Base-by-base conservation (phyloP, 148 eudicot species). In the Persicaria maculosa region DNA sequence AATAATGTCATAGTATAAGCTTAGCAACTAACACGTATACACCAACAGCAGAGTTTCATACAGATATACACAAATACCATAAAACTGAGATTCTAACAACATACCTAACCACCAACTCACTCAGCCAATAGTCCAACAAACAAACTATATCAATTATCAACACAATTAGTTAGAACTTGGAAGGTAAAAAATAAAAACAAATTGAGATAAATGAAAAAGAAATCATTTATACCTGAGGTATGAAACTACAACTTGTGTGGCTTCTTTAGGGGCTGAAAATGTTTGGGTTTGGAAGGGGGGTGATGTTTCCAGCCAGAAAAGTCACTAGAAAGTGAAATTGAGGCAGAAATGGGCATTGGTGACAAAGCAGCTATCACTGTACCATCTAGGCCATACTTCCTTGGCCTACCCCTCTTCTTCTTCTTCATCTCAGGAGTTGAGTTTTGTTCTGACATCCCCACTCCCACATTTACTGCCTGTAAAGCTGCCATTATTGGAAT, bases 301-400 rank as follows among this genome's bases (percentile, higher is more conserved):
- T 17, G 71, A 10, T 82, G 92, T 72, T 91, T 91, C 93, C 93
- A 93, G 61, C 83, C 86, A n/a, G 96, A 81, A 75, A 78, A 91
- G 31, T 88, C 97, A 44, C 98, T 91, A 19, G 89, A 72, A 31
- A 94, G 84, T 44, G 98, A 96, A 77, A 91, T 90, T 12, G 98
- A 94, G 72, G 98, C 93, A 7, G 98, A 94, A 71, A 94, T 94
- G 5, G 97, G 97, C 95, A 88, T 88, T 16, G 97, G 98, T 7
- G 95, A 91, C 80, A 94, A 78, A 44, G 98, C 85, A 22, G 74
- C 73, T 50, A 77, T 64, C 6, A 65, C 76, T 45, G 84, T 59
- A n/a, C n/a, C n/a, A n/a, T n/a, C n/a, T n/a, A n/a, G n/a, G n/a
- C n/a, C n/a, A n/a, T n/a, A n/a, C n/a, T n/a, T n/a, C n/a, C n/a